Evolutionary conservation across 257 asterid species (phyloP), one percentile per base, ranked within the genome.

Genomic region (Voacanga thouarsii): DNA sequence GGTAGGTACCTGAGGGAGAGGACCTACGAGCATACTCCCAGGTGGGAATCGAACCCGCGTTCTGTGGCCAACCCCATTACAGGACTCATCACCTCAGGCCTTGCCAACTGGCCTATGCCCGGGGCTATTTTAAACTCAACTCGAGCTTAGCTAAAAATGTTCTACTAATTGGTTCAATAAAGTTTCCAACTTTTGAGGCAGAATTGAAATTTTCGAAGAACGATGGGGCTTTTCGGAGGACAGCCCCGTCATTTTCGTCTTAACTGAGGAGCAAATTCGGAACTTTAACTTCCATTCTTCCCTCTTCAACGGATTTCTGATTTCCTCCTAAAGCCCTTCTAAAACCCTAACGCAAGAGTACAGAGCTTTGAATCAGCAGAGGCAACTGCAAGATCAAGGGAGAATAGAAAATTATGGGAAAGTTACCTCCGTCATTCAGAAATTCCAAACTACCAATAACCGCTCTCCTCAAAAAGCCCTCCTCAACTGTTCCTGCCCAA

Each of bases 401-500:
- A 47, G 56, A 24, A 65, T 74, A 16, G 24, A 51, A 23, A 66
- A 75, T 71, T 18, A 93, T 91, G 96, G 97, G 97, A 63, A 91
- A 89, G 75, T 67, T 91, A 26, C 92, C 96, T 47, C 84, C 64
- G 14, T 80, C 92, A 30, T 80, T 91, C 74, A 88, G 92, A 85
- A 51, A 87, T 53, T 78, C 89, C 44, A 87, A 78, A 72, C 72
- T 82, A 65, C 87, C 91, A 6, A 64, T 80, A 3, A 72, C 83
- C 44, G 74, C 89, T 76, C 86, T 89, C 18, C 75, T 84, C 71
- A 89, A 85, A 75, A 83, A 78, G 51, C 23, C 81, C 55, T 51
- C 80, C 73, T 66, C 86, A 73, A 76, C 72, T 47, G n/a, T 80
- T 57, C 64, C 78, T 72, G 53, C 85, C n/a, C 67, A 83, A 66